Conservation (phyloP, 2,329 filamentous ascomycete species). For the Coniochaeta sp. region DNA sequence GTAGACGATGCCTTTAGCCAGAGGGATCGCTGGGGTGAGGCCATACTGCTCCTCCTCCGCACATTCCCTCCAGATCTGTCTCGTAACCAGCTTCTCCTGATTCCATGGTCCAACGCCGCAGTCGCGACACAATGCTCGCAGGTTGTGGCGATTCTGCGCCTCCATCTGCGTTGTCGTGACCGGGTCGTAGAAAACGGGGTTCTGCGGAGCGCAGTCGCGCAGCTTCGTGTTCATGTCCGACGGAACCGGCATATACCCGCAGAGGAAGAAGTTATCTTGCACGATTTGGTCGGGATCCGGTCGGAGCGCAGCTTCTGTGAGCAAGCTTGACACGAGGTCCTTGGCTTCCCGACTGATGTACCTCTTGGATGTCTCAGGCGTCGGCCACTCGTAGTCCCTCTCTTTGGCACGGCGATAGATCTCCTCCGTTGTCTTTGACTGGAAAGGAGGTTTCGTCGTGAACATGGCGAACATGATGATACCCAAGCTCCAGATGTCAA, state of each 20-base stretch:
- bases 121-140: slow-evolving; percentile 49
- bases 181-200: slow-evolving; percentile 48
- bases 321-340: slow-evolving; percentile 68
- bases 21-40: slow-evolving; percentile 55
- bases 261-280: slow-evolving; percentile 71
- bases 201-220: slow-evolving; percentile 49
- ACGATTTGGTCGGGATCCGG: slow-evolving; percentile 74
- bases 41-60: slow-evolving; percentile 62
- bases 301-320: slow-evolving; percentile 67
- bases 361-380: slow-evolving; percentile 56
- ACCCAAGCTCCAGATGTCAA: slow-evolving; percentile 96
- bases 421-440: slow-evolving; percentile 81
- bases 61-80: slow-evolving; percentile 59
- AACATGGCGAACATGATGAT: slow-evolving; percentile 99
- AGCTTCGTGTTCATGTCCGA: slow-evolving; percentile 53
- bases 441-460: slow-evolving; percentile 92
- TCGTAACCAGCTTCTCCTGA: slow-evolving; percentile 37
- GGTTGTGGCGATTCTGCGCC: slow-evolving; percentile 40
- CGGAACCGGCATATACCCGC: slow-evolving; percentile 62
- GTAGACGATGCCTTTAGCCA: slow-evolving; percentile 56
- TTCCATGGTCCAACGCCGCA: slow-evolving; percentile 54
- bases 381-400: slow-evolving; percentile 75
- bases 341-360: slow-evolving; percentile 70
- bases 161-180: slow-evolving; percentile 38
- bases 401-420: slow-evolving; percentile 68